phyloP scores from a whole-genome alignment of 495 filamentous ascomycete species.

The Hypoxylon rickii region DNA sequence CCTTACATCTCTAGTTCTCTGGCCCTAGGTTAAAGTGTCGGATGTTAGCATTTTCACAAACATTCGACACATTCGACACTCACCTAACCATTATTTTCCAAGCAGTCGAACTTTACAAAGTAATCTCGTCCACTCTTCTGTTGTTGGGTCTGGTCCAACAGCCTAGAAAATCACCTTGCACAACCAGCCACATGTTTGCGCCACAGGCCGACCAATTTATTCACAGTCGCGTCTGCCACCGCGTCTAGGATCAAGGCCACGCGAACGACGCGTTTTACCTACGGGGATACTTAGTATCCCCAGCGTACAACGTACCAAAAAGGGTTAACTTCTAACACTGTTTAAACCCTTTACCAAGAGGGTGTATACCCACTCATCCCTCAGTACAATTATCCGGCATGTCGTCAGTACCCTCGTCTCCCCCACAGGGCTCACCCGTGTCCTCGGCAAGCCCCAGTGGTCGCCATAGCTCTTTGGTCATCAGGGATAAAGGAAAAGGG shows the following conservation, averaged over 20 bases:
- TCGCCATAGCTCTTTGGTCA: conserved; percentile 31
- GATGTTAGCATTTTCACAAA: no score
- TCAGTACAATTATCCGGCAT: conserved; percentile 20
- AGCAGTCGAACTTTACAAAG: no score
- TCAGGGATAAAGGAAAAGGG: conserved; percentile 41
- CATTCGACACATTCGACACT: no score
- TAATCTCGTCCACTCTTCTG: no score
- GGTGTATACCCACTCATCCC: neutral
- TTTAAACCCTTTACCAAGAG: neutral
- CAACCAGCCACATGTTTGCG: neutral
- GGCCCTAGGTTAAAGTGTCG: no score
- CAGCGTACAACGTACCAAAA: no score
- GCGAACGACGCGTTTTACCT: conserved; percentile 21
- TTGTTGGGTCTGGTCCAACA: no score
- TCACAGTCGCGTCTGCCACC: conserved; percentile 12
- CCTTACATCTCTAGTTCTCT: no score
- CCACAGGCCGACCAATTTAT: conserved; percentile 25
- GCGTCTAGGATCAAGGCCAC: no score
- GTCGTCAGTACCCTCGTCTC: conserved; percentile 35
- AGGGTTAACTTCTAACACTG: neutral
- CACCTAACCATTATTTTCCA: no score
- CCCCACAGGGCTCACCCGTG: conserved; percentile 11
- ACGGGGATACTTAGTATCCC: no score
- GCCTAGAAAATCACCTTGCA: no score
- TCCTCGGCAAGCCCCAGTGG: conserved; percentile 16